These are phyloP conservation scores for Arthromyces matolae DNA, from an alignment of 768 basidiomycete genomes.

Conservation along the genomic window DNA sequence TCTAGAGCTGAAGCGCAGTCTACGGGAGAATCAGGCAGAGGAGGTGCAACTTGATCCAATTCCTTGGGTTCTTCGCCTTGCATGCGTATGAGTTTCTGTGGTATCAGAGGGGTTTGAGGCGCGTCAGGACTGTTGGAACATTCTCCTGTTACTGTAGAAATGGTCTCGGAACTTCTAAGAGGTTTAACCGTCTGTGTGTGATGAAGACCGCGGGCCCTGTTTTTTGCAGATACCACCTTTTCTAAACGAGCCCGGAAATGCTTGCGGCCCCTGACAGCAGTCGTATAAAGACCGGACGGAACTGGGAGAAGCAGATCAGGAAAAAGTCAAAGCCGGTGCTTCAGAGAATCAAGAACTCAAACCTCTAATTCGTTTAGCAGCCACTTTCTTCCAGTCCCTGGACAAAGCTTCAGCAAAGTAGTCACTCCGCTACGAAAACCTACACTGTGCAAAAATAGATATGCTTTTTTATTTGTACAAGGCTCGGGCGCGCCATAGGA, in stretches of 20 bases:
- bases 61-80: too few relatives aligned
- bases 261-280: not conserved
- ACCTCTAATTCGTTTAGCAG: conserved; percentile 27
- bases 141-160: too few relatives aligned
- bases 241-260: conserved; percentile 3
- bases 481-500: conserved; percentile 40
- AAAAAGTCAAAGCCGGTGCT: not conserved
- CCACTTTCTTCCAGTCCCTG: conserved; percentile 41
- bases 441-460: conserved; percentile 47
- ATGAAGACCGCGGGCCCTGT: not conserved
- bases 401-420: conserved; percentile 5
- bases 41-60: too few relatives aligned
- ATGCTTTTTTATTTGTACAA: conserved; percentile 42
- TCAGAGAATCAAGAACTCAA: conserved; percentile 4
- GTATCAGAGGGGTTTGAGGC: conserved; percentile 7
- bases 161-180: conserved; percentile 2
- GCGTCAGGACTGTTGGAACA: too few relatives aligned
- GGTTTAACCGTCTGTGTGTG: conserved; percentile 1
- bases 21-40: conserved; percentile 9
- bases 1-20: conserved; percentile 11
- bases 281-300: conserved; percentile 1
- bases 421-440: conserved; percentile 19
- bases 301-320: not conserved
- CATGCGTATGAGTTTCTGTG: too few relatives aligned
- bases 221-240: not conserved